These are phyloP conservation scores for Hydrangea macrophylla DNA, from an alignment of 148 eudicot genomes.

Conservation along the genomic window DNA sequence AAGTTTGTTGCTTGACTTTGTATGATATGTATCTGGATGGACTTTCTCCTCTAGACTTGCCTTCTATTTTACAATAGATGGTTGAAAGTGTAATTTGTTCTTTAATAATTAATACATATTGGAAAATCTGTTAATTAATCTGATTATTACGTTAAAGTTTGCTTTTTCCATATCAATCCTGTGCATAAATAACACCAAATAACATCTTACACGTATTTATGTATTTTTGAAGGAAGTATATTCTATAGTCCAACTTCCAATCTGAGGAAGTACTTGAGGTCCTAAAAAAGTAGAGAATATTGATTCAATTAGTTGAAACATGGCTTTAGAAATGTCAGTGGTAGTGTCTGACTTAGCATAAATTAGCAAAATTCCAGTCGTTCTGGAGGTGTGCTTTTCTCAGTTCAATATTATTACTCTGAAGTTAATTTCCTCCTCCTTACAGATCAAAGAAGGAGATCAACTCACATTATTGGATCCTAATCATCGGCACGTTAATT, in stretches of 20 bases:
- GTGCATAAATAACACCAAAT: too few relatives aligned
- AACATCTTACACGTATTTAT: too few relatives aligned
- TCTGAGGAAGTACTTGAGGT: neutral
- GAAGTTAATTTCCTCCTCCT: neutral
- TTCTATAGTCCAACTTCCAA: neutral
- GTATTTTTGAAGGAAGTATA: neutral
- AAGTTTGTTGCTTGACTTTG: slow-evolving; percentile 25
- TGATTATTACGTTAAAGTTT: too few relatives aligned
- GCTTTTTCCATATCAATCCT: too few relatives aligned
- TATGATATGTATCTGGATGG: neutral
- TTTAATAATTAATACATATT: neutral
- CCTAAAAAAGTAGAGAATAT: neutral
- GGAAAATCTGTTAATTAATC: too few relatives aligned
- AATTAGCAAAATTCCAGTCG: neutral
- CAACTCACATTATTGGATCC: slow-evolving; percentile 71
- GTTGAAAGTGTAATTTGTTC: neutral
- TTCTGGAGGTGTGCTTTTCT: neutral
- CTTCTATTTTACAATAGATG: neutral
- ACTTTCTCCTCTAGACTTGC: neutral
- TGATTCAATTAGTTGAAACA: too few relatives aligned
- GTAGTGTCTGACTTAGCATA: neutral
- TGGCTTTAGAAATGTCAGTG: too few relatives aligned
- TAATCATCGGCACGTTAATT: slow-evolving; percentile 45
- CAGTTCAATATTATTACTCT: neutral
- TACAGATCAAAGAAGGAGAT: slow-evolving; percentile 83